phyloP scores from a whole-genome alignment of 768 basidiomycete genomes.

The Kwoniella europaea region DNA sequence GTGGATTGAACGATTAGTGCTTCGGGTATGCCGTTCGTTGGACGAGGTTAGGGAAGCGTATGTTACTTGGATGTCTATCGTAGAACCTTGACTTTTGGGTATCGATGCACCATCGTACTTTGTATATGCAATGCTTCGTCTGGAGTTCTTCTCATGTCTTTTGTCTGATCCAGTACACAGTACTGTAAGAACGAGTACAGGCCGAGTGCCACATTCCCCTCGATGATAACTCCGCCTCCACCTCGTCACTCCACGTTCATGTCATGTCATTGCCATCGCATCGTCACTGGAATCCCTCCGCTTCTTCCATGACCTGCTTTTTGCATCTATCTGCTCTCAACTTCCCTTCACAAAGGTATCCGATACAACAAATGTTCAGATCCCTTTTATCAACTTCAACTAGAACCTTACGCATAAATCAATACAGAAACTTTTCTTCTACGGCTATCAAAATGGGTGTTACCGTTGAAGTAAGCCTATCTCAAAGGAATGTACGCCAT shows the following conservation, averaged over 20 bases:
- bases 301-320: neutral
- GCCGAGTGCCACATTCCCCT: slow-evolving; percentile 14
- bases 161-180: no score
- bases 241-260: slow-evolving; percentile 14
- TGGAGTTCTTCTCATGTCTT: no score
- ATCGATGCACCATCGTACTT: no score
- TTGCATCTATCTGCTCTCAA: neutral
- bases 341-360: neutral
- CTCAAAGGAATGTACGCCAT: neutral
- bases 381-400: slow-evolving; percentile 28
- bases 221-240: slow-evolving; percentile 18
- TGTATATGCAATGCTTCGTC: no score
- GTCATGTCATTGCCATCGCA: neutral
- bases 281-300: neutral
- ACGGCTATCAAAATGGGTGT: slow-evolving; percentile 57
- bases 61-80: no score
- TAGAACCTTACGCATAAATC: slow-evolving; percentile 15
- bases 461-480: slow-evolving; percentile 45
- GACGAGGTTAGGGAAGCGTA: slow-evolving; percentile 38
- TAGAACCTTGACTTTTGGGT: no score
- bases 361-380: slow-evolving; percentile 29
- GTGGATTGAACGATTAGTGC: slow-evolving; percentile 33
- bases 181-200: no score
- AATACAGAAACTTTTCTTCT: slow-evolving; percentile 36
- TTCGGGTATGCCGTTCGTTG: slow-evolving; percentile 55